These are phyloP conservation scores for Acorus gramineus DNA, from an alignment of 106 monocot species.

Conservation along the genomic window DNA sequence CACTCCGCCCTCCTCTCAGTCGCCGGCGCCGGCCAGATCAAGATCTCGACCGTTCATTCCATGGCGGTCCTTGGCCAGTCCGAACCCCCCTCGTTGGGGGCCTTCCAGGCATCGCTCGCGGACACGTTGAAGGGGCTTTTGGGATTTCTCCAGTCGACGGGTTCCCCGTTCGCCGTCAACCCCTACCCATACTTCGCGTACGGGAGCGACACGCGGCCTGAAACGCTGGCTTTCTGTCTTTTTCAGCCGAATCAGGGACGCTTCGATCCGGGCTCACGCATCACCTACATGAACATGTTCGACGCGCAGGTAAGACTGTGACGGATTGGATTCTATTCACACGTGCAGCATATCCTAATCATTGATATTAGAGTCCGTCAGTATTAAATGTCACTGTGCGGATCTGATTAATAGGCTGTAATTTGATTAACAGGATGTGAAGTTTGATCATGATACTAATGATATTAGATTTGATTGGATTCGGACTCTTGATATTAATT, in stretches of 20 bases:
- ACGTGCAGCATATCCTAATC: no score
- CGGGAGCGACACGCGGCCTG: constrained; percentile 36
- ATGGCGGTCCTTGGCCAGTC: constrained; percentile 52
- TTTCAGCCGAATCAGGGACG: constrained; percentile 47
- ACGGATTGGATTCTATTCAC: no score
- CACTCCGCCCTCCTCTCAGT: background rate
- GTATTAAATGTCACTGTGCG: no score
- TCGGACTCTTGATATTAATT: no score
- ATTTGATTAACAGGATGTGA: no score
- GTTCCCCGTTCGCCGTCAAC: constrained; percentile 53
- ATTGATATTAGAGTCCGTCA: no score
- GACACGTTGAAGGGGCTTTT: constrained; percentile 19
- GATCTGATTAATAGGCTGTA: no score
- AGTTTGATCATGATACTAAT: no score
- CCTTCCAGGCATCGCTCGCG: constrained; percentile 29
- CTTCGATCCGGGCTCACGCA: constrained; percentile 25
- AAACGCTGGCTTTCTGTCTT: constrained; percentile 54
- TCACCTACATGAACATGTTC: constrained; percentile 64
- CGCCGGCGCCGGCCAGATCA: background rate
- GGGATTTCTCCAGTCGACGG: constrained; percentile 20
- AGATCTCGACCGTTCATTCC: constrained; percentile 48
- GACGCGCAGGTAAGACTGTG: constrained; percentile 14
- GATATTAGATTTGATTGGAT: no score
- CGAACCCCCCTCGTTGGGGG: constrained; percentile 49
- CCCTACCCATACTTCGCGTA: constrained; percentile 61